Evolutionary conservation across 75 land plant genomes (phyloP).

Genomic region (Cupressus sempervirens): DNA sequence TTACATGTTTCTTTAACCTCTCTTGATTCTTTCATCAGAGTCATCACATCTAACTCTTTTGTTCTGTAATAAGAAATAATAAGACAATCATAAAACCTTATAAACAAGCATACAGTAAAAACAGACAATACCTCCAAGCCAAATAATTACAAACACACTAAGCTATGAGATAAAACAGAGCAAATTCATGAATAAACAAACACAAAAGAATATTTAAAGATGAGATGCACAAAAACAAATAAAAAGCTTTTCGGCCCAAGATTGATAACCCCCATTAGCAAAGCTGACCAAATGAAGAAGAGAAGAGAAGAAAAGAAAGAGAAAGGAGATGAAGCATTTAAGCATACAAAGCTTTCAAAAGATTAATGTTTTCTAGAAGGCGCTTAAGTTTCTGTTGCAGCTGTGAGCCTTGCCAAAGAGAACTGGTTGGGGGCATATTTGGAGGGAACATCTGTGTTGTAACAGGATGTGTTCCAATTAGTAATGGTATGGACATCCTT

Average conservation of each 20-base stretch:
- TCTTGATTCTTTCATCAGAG: constrained; percentile 18
- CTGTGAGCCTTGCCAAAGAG: constrained; percentile 25
- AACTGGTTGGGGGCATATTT: neutral
- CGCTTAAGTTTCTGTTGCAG: constrained; percentile 17
- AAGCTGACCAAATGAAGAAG: neutral
- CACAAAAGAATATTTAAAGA: constrained; percentile 16
- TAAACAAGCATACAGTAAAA: neutral
- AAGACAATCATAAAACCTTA: neutral
- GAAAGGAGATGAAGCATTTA: constrained; percentile 3
- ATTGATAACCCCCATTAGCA: constrained; percentile 10
- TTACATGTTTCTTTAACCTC: constrained; percentile 5
- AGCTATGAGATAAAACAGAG: neutral
- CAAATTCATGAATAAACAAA: constrained; percentile 7
- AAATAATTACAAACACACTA: neutral
- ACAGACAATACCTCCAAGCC: neutral
- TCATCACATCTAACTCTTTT: constrained; percentile 40
- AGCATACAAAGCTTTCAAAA: constrained; percentile 22
- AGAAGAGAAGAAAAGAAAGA: constrained; percentile 18
- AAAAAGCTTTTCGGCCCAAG: constrained; percentile 14
- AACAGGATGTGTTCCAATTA: neutral
- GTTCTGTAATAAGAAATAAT: constrained; percentile 20
- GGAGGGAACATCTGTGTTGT: neutral
- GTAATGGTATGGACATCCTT: neutral
- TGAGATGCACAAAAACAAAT: constrained; percentile 20
- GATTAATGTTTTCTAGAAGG: constrained; percentile 18